Conservation (phyloP, 441 rosid species). For the Populus tomentosa region DNA sequence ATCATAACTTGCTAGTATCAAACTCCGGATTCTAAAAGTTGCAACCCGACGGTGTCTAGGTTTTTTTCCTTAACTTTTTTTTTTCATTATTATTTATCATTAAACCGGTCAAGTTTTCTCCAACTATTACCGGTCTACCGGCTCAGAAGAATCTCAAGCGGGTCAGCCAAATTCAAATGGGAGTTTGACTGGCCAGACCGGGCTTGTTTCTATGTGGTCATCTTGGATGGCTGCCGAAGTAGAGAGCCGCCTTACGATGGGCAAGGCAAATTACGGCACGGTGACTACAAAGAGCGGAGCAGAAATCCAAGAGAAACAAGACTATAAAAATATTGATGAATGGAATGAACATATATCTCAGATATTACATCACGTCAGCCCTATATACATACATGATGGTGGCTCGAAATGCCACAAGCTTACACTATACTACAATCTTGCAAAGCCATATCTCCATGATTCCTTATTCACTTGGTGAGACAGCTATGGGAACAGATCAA, state of each 20-base stretch:
- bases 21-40: too few relatives aligned
- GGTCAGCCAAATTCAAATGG: too few relatives aligned
- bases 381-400: constrained; percentile 33
- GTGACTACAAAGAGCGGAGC: not conserved
- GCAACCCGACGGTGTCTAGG: too few relatives aligned
- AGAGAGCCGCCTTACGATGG: not conserved
- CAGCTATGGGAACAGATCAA: not conserved
- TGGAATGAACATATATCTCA: constrained; percentile 33
- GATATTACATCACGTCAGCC: constrained; percentile 28
- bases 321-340: constrained; percentile 33
- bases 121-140: too few relatives aligned
- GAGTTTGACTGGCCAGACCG: too few relatives aligned
- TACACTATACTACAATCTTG: constrained; percentile 35
- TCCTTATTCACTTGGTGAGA: constrained; percentile 29
- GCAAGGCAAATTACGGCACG: not conserved
- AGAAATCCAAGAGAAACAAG: not conserved
- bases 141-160: too few relatives aligned
- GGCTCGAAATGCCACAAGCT: constrained; percentile 29
- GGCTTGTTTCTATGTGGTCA: too few relatives aligned
- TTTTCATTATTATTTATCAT: too few relatives aligned
- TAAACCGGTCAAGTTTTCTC: too few relatives aligned
- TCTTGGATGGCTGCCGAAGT: not conserved
- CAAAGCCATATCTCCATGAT: constrained; percentile 19
- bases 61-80: too few relatives aligned
- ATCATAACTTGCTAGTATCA: too few relatives aligned